Evolutionary conservation across 1,139 yeast species (phyloP).

Genomic region (Cylindricascospora bacillispora): DNA sequence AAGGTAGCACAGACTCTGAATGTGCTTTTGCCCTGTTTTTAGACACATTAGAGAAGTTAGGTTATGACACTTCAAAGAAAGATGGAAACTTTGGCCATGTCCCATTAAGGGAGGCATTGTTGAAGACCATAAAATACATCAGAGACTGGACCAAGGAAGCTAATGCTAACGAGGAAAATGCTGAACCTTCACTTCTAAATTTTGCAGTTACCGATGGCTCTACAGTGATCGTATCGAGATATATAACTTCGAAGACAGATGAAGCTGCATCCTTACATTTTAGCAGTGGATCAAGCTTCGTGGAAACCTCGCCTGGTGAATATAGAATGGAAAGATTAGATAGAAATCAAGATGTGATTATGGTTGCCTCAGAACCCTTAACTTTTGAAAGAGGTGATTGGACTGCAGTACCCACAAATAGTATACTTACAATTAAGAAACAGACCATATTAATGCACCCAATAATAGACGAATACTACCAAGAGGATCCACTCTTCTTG

Average conservation of each 20-base stretch:
- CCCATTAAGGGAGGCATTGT: conserved; percentile 52
- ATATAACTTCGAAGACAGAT: conserved; percentile 77
- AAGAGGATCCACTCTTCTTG: conserved; percentile 48
- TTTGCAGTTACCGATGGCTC: conserved; percentile 93
- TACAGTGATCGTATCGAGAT: conserved; percentile 77
- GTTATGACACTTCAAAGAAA: conserved; percentile 48
- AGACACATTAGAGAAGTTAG: conserved; percentile 64
- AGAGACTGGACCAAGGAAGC: conserved; percentile 45
- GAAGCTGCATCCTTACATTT: conserved; percentile 95
- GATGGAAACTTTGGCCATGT: conserved; percentile 42
- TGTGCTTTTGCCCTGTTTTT: conserved; percentile 84
- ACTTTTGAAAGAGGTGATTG: conserved; percentile 96
- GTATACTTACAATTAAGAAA: conserved; percentile 67
- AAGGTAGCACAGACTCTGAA: conserved; percentile 93
- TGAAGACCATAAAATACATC: conserved; percentile 59
- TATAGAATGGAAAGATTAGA: conserved; percentile 90
- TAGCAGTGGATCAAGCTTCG: conserved; percentile 83
- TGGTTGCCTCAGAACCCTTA: conserved; percentile 92
- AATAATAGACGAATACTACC: conserved; percentile 77
- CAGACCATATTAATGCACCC: conserved; percentile 89
- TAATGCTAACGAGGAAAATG: conserved; percentile 23
- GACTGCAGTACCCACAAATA: conserved; percentile 93
- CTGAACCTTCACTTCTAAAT: conserved; percentile 78
- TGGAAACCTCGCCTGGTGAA: conserved; percentile 80
- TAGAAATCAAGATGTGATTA: conserved; percentile 85